Conservation (phyloP, 805 yeast genomes). For the Saccharomycopsis amapae region DNA sequence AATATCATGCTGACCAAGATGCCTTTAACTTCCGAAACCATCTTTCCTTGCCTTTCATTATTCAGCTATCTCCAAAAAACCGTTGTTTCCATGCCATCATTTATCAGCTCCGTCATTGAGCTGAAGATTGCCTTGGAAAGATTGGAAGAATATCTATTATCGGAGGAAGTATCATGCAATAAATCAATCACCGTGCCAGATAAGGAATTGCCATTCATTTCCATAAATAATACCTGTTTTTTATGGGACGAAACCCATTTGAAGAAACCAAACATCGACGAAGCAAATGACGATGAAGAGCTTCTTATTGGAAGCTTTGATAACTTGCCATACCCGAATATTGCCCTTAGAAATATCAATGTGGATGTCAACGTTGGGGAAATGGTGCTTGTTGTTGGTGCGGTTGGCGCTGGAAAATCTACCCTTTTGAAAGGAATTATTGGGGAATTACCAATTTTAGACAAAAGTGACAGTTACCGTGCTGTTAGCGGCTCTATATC, state of each 20-base stretch:
- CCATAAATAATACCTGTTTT: no score
- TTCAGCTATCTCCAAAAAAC: slow-evolving; percentile 54
- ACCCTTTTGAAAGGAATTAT: slow-evolving; percentile 46
- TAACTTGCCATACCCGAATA: no score
- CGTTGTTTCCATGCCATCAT: slow-evolving; percentile 48
- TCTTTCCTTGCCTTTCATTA: slow-evolving; percentile 60
- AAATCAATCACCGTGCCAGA: slow-evolving; percentile 19
- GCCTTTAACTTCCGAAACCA: slow-evolving; percentile 54
- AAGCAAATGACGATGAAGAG: no score
- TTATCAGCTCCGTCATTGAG: slow-evolving; percentile 51
- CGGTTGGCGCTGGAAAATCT: slow-evolving; percentile 63
- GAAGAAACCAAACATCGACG: no score
- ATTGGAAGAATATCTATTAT: slow-evolving; percentile 41
- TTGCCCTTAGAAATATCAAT: slow-evolving; percentile 37
- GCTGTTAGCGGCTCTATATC: slow-evolving; percentile 40
- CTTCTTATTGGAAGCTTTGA: no score
- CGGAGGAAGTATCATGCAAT: slow-evolving; percentile 29
- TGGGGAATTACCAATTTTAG: slow-evolving; percentile 49
- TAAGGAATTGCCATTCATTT: not conserved
- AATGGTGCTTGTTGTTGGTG: slow-evolving; percentile 53
- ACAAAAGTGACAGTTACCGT: slow-evolving; percentile 1
- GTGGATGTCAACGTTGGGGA: slow-evolving; percentile 44
- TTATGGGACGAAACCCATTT: no score
- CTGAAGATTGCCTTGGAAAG: slow-evolving; percentile 51
- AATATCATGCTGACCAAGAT: no score